phyloP scores from a whole-genome alignment of 257 asterid species.

The Agastache rugosa region DNA sequence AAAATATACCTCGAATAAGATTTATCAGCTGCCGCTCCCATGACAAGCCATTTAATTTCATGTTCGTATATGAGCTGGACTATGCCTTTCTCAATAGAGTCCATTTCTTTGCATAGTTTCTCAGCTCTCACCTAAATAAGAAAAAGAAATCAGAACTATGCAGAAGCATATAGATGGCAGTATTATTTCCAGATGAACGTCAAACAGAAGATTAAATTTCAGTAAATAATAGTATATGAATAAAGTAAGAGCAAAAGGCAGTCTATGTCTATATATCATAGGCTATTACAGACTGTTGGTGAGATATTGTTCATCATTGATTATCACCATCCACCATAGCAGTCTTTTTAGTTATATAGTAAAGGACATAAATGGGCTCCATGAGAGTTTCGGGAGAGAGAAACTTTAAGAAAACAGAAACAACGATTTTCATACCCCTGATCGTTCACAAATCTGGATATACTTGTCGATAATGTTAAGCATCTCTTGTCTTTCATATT shows the following conservation, averaged over 20 bases:
- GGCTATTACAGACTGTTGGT: neutral
- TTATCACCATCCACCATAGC: neutral
- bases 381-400: neutral
- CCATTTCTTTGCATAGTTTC: conserved; percentile 62
- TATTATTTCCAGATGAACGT: conserved; percentile 25
- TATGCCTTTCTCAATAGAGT: conserved; percentile 75
- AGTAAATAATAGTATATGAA: conserved; percentile 2
- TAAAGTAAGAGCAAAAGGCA: neutral
- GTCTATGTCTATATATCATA: neutral
- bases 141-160: conserved; percentile 29
- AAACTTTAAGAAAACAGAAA: conserved; percentile 26
- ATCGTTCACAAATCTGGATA: conserved; percentile 56
- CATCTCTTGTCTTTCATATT: conserved; percentile 65
- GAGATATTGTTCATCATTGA: neutral
- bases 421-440: conserved; percentile 65
- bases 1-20: conserved; percentile 69
- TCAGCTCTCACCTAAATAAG: conserved; percentile 68
- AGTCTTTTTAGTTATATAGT: neutral
- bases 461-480: conserved; percentile 66
- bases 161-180: conserved; percentile 23
- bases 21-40: conserved; percentile 84
- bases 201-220: neutral
- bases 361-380: neutral
- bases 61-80: conserved; percentile 66
- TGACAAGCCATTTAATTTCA: conserved; percentile 72